Evolutionary conservation across 2,329 filamentous ascomycete species (phyloP).

Genomic region (Paracamarosporium sp.): DNA sequence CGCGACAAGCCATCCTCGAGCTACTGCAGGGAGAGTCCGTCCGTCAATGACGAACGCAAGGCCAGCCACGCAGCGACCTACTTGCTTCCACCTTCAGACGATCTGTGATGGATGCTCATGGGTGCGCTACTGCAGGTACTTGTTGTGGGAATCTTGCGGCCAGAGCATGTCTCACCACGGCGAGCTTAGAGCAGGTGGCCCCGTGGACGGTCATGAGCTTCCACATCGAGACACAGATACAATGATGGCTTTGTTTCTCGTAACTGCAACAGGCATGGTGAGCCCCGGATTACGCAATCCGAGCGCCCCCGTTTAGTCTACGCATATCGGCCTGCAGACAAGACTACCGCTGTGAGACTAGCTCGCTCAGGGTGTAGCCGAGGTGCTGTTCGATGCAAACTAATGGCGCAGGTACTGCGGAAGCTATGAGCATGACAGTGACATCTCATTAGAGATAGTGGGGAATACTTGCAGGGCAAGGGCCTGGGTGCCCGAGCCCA

Average conservation of each 20-base stretch:
- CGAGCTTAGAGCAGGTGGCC: neutral
- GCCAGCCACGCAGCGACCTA: neutral
- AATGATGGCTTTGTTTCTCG: neutral
- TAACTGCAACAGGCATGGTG: neutral
- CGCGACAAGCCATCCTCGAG: slow-evolving; percentile 1
- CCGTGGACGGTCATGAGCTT: neutral
- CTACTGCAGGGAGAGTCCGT: slow-evolving; percentile 7
- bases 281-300: neutral
- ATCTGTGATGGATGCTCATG: neutral
- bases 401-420: slow-evolving; percentile 5
- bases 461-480: neutral
- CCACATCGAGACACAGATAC: neutral
- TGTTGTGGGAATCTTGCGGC: neutral
- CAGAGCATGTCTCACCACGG: neutral
- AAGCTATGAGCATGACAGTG: neutral
- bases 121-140: neutral
- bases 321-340: neutral
- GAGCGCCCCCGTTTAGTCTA: neutral
- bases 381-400: neutral
- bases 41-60: neutral
- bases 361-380: neutral
- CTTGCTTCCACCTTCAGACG: neutral
- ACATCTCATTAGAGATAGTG: neutral
- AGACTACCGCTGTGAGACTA: neutral
- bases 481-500: too few species aligned